Evolutionary conservation across 2,329 filamentous ascomycete genomes (phyloP), one percentile per base, ranked within the genome.

Genomic region (Knufia petricola): DNA sequence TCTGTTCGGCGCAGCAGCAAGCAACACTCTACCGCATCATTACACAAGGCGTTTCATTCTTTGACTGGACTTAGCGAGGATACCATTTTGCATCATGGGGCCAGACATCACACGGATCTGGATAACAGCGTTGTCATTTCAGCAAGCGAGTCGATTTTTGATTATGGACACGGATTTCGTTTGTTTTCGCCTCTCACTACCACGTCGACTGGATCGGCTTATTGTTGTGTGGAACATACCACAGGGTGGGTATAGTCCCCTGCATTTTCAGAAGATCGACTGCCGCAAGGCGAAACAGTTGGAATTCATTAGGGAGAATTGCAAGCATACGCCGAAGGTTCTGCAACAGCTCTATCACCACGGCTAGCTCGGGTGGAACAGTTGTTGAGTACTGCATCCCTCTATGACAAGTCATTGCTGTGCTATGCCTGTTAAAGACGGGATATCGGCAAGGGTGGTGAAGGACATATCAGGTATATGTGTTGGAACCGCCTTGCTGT

Each of bases 71-170:
- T 61, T 56, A 63, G 64, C 59, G 64, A 64, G 62, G 66, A 66
- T 63, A 59, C 55, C 63, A 65, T 69, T 36, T 64, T 62, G 64
- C 67, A 69, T 59, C 63, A 26, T 31, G 41, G 53, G 50, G 38
- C 48, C 15, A 50, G 55, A 46, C 63, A 63, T 61, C 58, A 58
- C 60, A 61, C 62, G 57, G 54, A 63, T 64, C 64, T 60, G 59
- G 55, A 58, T 63, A 63, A 59, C 63, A 60, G 58, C 63, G 64
- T 65, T 70, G 66, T 62, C 60, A 64, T 59, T 58, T 62, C 63
- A 71, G 69, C 71, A 65, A 77, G 74, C 74, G 71, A 68, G 66
- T 65, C 60, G 67, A 64, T 67, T 63, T 54, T 57, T 59, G 46
- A 54, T 50, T 40, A 34, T 54, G 46, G 51, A 54, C 38, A 46